Percentiles rank a stretch among this genome's conserved stretches.
Evolutionary conservation across 208 protist genomes (phyloP).

Genomic region (Angomonas ambiguus): DNA sequence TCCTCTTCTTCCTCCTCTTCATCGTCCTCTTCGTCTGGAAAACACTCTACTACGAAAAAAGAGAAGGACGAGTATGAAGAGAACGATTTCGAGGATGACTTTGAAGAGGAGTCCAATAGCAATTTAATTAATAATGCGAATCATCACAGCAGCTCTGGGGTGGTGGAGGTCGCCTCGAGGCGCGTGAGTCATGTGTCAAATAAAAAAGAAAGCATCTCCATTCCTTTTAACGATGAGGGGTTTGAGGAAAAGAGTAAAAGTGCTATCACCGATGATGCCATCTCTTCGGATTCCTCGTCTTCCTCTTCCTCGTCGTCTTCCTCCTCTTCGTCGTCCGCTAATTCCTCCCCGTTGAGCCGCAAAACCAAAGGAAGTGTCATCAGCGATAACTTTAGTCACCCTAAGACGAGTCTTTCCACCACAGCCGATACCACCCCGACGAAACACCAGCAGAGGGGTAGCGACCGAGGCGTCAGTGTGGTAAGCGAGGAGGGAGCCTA

Average conservation of each 20-base stretch:
- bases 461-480: too few relatives aligned
- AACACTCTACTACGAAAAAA: neutral
- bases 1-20: neutral
- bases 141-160: too few relatives aligned
- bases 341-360: neutral
- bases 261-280: neutral
- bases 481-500: too few relatives aligned
- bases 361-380: neutral
- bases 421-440: neutral
- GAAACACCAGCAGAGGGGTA: too few relatives aligned
- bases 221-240: too few relatives aligned
- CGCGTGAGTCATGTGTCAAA: neutral
- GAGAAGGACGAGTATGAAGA: neutral
- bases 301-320: constrained; percentile 6
- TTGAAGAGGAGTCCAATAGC: neutral
- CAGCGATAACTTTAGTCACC: too few relatives aligned
- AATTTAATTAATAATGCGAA: neutral
- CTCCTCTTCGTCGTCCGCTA: neutral
- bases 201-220: too few relatives aligned
- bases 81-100: neutral
- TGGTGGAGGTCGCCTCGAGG: neutral
- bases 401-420: neutral
- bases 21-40: neutral
- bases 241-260: neutral
- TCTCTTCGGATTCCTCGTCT: neutral